A percentile compares a stretch with the other conserved stretches of the same genome.
phyloP scores from a whole-genome alignment of 345 rosid species.

The Angophora floribunda region DNA sequence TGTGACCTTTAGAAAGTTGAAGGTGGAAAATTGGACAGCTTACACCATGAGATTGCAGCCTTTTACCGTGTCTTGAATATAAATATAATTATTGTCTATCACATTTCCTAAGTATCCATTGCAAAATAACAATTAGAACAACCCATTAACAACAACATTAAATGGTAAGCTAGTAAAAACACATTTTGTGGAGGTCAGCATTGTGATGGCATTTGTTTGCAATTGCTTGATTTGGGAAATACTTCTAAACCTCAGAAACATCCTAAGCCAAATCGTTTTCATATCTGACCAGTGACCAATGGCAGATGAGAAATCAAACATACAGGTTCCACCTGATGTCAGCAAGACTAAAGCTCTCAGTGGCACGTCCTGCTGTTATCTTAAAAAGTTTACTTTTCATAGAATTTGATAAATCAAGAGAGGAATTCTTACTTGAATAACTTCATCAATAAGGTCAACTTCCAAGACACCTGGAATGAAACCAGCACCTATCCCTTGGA shows the following conservation, averaged over 20 bases:
- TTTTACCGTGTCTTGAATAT: neutral
- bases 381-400: neutral
- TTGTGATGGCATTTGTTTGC: neutral
- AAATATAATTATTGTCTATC: neutral
- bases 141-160: neutral
- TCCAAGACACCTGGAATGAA: conserved; percentile 84
- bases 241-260: neutral
- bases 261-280: neutral
- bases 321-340: neutral
- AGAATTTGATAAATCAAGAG: neutral
- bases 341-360: neutral
- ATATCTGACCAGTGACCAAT: neutral
- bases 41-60: neutral
- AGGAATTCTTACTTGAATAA: conserved; percentile 52
- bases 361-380: neutral
- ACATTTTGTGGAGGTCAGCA: neutral
- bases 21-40: neutral
- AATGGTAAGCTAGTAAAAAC: neutral
- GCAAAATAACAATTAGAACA: neutral
- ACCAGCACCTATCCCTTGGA: conserved; percentile 96
- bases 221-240: neutral
- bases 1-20: neutral
- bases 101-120: neutral
- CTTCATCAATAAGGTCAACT: conserved; percentile 61
- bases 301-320: neutral